A percentile compares a stretch with the other conserved stretches of the same genome.
phyloP scores from a whole-genome alignment of 257 asterid genomes.

The Thymus quinquecostatus region DNA sequence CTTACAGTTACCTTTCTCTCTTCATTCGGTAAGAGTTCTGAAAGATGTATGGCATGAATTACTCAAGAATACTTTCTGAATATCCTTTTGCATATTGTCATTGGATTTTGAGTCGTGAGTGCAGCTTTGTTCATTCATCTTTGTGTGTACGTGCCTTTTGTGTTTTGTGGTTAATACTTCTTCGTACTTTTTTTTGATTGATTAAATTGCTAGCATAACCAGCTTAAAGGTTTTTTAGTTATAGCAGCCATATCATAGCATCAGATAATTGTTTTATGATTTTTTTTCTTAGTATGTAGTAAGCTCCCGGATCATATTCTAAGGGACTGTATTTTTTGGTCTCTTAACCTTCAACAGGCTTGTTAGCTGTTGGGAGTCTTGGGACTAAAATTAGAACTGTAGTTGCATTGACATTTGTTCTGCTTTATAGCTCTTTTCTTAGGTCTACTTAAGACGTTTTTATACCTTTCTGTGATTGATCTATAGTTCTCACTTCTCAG shows the following conservation, averaged over 20 bases:
- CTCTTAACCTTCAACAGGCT: slow-evolving; percentile 1
- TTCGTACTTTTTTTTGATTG: slow-evolving; percentile 5
- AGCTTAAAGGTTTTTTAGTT: slow-evolving; percentile 20
- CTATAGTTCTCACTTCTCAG: slow-evolving; percentile 12
- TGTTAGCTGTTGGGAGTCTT: slow-evolving; percentile 1
- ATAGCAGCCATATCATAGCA: neutral
- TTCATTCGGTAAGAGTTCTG: slow-evolving; percentile 78
- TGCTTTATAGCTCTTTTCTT: neutral
- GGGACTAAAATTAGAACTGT: slow-evolving; percentile 12
- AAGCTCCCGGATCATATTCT: neutral
- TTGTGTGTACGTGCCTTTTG: neutral
- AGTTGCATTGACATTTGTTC: slow-evolving; percentile 1
- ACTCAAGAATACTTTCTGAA: slow-evolving; percentile 21
- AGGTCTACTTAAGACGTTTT: slow-evolving; percentile 21
- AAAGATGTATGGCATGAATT: slow-evolving; percentile 28
- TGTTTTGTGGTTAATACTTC: slow-evolving; percentile 15
- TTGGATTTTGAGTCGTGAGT: neutral
- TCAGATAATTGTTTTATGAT: neutral
- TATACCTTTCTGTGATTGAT: slow-evolving; percentile 12
- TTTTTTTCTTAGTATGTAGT: neutral
- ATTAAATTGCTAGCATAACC: neutral
- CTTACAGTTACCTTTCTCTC: slow-evolving; percentile 93
- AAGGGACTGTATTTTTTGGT: neutral
- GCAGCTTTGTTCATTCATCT: neutral
- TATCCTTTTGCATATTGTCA: slow-evolving; percentile 14